A percentile compares a stretch with the other conserved stretches of the same genome.
These are phyloP conservation scores for Angomonas ambiguus DNA, from an alignment of 208 protist species.

Conservation along the genomic window DNA sequence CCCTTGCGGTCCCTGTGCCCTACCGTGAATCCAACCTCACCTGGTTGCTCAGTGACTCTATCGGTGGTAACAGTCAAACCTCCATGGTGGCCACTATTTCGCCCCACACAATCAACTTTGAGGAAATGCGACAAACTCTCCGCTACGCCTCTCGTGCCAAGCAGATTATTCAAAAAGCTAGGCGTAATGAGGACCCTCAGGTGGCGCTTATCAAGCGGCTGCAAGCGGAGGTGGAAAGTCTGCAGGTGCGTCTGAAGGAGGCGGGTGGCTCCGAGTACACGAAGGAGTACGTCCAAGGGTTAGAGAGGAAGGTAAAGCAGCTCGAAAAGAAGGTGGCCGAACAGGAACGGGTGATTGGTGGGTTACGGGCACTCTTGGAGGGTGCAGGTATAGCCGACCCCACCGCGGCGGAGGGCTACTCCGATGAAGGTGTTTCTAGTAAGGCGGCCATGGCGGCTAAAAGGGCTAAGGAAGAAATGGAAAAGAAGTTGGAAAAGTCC, in stretches of 20 bases:
- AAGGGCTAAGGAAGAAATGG: constrained; percentile 25
- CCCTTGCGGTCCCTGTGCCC: constrained; percentile 37
- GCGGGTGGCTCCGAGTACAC: constrained; percentile 52
- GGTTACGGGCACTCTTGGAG: constrained; percentile 41
- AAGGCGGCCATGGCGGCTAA: constrained; percentile 18
- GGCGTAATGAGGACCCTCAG: constrained; percentile 91
- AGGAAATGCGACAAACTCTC: constrained; percentile 92
- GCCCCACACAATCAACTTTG: constrained; percentile 83
- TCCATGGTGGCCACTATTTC: constrained; percentile 94
- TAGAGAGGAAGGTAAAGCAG: constrained; percentile 28
- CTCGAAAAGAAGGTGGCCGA: constrained; percentile 52
- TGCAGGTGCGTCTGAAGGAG: constrained; percentile 57
- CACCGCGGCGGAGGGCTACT: constrained; percentile 24
- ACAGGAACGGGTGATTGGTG: constrained; percentile 48
- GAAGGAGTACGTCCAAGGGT: constrained; percentile 56
- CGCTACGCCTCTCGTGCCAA: constrained; percentile 89
- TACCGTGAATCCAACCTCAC: constrained; percentile 88
- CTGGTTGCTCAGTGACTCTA: constrained; percentile 83
- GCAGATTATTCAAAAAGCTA: constrained; percentile 89
- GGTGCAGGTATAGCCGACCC: constrained; percentile 36
- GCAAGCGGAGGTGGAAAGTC: constrained; percentile 45
- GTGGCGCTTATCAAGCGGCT: constrained; percentile 51
- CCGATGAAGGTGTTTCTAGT: constrained; percentile 9
- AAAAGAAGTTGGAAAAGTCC: constrained; percentile 31
- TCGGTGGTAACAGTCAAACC: constrained; percentile 92